Evolutionary conservation across 169 alveolate species (phyloP), one percentile per base, ranked within the genome.

Genomic region (Nephromyces sp.): DNA sequence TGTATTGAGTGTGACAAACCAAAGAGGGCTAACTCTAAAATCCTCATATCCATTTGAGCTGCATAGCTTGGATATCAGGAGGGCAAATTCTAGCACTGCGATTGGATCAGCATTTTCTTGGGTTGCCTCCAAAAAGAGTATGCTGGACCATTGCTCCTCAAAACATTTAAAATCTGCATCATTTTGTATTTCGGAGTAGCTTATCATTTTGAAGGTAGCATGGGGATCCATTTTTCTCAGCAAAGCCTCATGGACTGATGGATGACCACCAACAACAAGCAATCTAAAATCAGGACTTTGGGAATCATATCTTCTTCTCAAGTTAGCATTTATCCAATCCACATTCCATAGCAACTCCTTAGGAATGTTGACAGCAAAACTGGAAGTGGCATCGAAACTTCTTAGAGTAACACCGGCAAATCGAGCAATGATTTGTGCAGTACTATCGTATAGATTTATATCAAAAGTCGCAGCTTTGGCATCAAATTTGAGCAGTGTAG

Each of bases 361-460:
- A 5, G 85, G 85, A n/a, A 79, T 69, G n/a, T 74, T 76, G 15
- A 79, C 85, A 3, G 30, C 77, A 43, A 15, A 15, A 43, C 57
- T 43, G 2, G 83, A 75, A 22, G 63, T 51, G 24, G 72, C 70
- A 65, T 77, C 83, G 2, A 77, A 67, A 28, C 70, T 65, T 61
- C 78, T 6, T 72, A 77, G 34, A 31, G 77, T 68, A 5, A 77
- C 74, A 6, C 31, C 67, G 25, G 33, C 8, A 33, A 77, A 65
- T 6, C 51, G 34, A 24, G 65, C 75, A 3, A 77, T 67, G 52
- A 71, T 29, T 6, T 61, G 57, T 34, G 75, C 78, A 1, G 25
- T 57, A 21, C 32, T 66, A 25, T 71, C 35, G 74, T 67, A 62
- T 24, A 77, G 61, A 24, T 62, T 65, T 27, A 77, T 34, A 67